Evolutionary conservation across 140 eudicot species (phyloP).

Genomic region (Erigeron philadelphicus): DNA sequence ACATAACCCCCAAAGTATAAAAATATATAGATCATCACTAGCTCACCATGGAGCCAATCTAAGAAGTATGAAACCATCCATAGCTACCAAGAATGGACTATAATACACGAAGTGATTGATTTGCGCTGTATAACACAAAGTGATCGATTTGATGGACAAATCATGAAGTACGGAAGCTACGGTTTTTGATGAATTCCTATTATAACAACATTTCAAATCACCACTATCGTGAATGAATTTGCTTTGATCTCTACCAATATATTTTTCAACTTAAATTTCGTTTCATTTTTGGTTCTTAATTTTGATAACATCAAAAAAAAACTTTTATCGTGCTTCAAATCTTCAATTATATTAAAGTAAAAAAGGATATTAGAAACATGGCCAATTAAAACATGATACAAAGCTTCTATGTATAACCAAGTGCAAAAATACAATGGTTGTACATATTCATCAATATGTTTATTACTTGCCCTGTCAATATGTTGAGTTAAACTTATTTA

Average conservation of each 20-base stretch:
- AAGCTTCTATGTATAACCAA: constrained; percentile 9
- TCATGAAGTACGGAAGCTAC: constrained; percentile 4
- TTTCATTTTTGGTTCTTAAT: constrained; percentile 10
- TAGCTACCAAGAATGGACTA: constrained; percentile 4
- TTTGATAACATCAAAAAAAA: neutral
- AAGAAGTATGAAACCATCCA: neutral
- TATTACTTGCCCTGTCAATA: constrained; percentile 2
- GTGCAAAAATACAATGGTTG: neutral
- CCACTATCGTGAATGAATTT: neutral
- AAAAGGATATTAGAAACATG: neutral
- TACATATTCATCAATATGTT: neutral
- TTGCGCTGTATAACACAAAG: neutral
- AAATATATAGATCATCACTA: neutral
- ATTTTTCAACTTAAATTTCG: neutral
- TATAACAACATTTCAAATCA: neutral
- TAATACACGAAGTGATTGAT: neutral
- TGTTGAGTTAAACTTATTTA: constrained; percentile 6
- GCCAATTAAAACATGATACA: neutral
- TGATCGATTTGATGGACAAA: neutral
- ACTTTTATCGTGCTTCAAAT: neutral
- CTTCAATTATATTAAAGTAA: neutral
- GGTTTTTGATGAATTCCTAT: constrained; percentile 5
- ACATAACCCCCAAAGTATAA: neutral
- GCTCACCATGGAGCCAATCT: neutral
- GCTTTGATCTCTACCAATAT: constrained; percentile 14